These are phyloP conservation scores for Lichtheimia ornata DNA, from an alignment of 371 early-diverging fungal species.

Conservation along the genomic window DNA sequence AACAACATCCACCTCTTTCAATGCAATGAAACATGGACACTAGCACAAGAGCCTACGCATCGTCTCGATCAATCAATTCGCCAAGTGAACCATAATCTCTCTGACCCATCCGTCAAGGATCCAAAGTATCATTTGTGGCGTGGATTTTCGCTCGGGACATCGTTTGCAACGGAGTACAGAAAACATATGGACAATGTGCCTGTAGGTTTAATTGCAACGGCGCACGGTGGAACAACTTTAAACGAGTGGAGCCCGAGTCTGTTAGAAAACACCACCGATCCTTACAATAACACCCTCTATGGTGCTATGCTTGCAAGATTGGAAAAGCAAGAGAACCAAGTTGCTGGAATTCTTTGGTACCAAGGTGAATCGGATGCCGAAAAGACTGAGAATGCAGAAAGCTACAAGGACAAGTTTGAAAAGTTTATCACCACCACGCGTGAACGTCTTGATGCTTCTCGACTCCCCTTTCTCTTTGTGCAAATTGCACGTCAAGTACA, in stretches of 20 bases:
- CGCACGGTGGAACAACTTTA: slow-evolving; percentile 41
- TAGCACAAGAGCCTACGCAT: slow-evolving; percentile 32
- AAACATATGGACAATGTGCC: slow-evolving; percentile 21
- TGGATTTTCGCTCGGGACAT: slow-evolving; percentile 32
- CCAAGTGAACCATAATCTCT: slow-evolving; percentile 27
- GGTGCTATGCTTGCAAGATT: slow-evolving; percentile 40
- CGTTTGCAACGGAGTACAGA: slow-evolving; percentile 29
- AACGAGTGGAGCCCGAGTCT: slow-evolving; percentile 24
- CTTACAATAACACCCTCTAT: slow-evolving; percentile 26
- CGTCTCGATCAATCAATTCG: slow-evolving; percentile 25
- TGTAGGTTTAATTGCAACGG: slow-evolving; percentile 38
- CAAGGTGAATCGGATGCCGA: slow-evolving; percentile 45
- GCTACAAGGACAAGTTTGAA: background rate
- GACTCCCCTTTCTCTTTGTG: slow-evolving; percentile 28
- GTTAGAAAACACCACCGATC: slow-evolving; percentile 4
- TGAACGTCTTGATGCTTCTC: background rate
- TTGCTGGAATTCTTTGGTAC: slow-evolving; percentile 48
- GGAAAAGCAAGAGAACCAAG: slow-evolving; percentile 9
- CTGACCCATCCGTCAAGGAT: slow-evolving; percentile 40
- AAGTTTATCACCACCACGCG: slow-evolving; percentile 1
- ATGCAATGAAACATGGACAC: slow-evolving; percentile 36
- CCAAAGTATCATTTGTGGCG: slow-evolving; percentile 20
- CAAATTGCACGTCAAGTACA: slow-evolving; percentile 29
- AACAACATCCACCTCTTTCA: slow-evolving; percentile 26
- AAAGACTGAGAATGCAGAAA: background rate